Percentiles rank a stretch among this genome's conserved stretches.
phyloP scores from a whole-genome alignment of 768 basidiomycete species.

The Bullera alba region DNA sequence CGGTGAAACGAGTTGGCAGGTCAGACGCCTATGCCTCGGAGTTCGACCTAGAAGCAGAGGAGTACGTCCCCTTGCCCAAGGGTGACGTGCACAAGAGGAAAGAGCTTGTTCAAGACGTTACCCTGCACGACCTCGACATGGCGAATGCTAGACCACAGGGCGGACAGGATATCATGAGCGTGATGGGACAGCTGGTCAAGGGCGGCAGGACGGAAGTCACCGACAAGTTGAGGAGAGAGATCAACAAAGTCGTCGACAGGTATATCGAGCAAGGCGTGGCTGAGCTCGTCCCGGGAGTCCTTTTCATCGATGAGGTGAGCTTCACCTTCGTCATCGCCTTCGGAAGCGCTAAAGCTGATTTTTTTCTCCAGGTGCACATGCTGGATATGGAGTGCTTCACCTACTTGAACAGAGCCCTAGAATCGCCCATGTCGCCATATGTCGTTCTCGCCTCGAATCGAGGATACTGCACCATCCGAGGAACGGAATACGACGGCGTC shows the following conservation, averaged over 20 bases:
- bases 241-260: slow-evolving; percentile 93
- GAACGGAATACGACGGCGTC: slow-evolving; percentile 56
- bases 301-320: slow-evolving; percentile 94
- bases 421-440: slow-evolving; percentile 94
- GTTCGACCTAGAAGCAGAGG: slow-evolving; percentile 96
- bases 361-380: slow-evolving; percentile 78
- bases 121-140: slow-evolving; percentile 87
- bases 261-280: slow-evolving; percentile 98
- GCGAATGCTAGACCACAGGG: slow-evolving; percentile 86
- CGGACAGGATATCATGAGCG: slow-evolving; percentile 97
- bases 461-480: slow-evolving; percentile 83
- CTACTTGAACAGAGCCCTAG: slow-evolving; percentile 89
- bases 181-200: slow-evolving; percentile 85
- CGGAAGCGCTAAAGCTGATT: background rate
- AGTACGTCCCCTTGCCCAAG: slow-evolving; percentile 94
- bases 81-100: slow-evolving; percentile 94
- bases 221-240: slow-evolving; percentile 88
- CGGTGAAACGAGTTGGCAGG: slow-evolving; percentile 90
- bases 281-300: slow-evolving; percentile 93
- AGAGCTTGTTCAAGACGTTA: slow-evolving; percentile 91
- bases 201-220: slow-evolving; percentile 92
- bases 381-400: slow-evolving; percentile 99
- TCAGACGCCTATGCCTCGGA: slow-evolving; percentile 97
- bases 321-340: background rate
- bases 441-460: slow-evolving; percentile 96